These are phyloP conservation scores for Botrytis deweyae DNA, from an alignment of 2,329 filamentous ascomycete genomes.

Conservation along the genomic window DNA sequence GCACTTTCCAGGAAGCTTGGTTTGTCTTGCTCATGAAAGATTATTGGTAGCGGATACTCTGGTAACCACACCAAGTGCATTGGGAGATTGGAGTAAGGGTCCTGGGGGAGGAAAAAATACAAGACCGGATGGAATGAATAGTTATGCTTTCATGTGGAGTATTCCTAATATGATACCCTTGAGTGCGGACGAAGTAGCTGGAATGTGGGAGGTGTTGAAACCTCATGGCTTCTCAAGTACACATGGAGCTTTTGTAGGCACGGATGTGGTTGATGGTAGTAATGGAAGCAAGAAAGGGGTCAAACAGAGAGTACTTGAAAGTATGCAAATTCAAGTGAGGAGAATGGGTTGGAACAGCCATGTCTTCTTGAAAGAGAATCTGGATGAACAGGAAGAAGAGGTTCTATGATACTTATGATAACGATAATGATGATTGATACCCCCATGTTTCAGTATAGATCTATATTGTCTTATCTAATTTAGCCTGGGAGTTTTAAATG, in stretches of 20 bases:
- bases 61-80: conserved; percentile 62
- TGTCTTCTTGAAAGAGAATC: conserved; percentile 32
- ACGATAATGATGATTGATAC: conserved; percentile 10
- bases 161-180: conserved; percentile 75
- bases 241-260: conserved; percentile 64
- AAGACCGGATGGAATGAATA: conserved; percentile 48
- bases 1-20: conserved; percentile 74
- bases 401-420: conserved; percentile 20
- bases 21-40: conserved; percentile 59
- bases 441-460: neutral
- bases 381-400: conserved; percentile 6
- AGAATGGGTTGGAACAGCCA: conserved; percentile 36
- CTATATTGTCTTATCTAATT: neutral
- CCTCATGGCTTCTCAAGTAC: conserved; percentile 62
- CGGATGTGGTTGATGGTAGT: conserved; percentile 56
- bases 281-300: conserved; percentile 42
- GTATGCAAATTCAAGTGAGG: conserved; percentile 70
- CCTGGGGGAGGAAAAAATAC: conserved; percentile 42
- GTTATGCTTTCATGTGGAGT: conserved; percentile 74
- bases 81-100: conserved; percentile 50
- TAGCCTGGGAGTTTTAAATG: neutral
- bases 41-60: conserved; percentile 79
- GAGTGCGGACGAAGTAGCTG: conserved; percentile 57
- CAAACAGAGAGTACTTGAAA: conserved; percentile 67
- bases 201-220: conserved; percentile 69